These are phyloP conservation scores for Pleurotus tuoliensis DNA, from an alignment of 768 basidiomycete genomes.

Conservation along the genomic window DNA sequence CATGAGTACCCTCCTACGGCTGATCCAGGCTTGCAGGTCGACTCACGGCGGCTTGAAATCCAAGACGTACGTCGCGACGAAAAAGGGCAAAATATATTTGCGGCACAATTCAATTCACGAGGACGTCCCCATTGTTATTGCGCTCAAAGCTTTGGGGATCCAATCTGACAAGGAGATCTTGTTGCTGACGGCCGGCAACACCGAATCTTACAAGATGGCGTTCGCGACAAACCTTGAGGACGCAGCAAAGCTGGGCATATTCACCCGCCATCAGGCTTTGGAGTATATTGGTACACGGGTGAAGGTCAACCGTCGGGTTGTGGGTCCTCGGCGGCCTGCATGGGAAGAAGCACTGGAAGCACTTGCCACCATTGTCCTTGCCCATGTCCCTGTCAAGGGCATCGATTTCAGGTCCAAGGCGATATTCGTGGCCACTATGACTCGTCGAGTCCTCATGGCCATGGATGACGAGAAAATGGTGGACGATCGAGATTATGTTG, in stretches of 20 bases:
- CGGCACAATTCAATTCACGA: slow-evolving; percentile 97
- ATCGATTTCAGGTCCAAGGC: slow-evolving; percentile 92
- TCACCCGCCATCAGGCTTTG: slow-evolving; percentile 89
- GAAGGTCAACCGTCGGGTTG: slow-evolving; percentile 77
- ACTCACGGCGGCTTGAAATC: slow-evolving; percentile 87
- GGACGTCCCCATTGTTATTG: slow-evolving; percentile 93
- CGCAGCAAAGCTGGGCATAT: slow-evolving; percentile 84
- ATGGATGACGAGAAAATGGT: slow-evolving; percentile 97
- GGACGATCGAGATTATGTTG: slow-evolving; percentile 98
- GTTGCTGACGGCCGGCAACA: slow-evolving; percentile 87
- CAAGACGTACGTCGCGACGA: slow-evolving; percentile 95
- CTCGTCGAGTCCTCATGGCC: slow-evolving; percentile 90
- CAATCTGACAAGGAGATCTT: slow-evolving; percentile 98
- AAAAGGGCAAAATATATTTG: slow-evolving; percentile 92
- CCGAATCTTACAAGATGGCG: slow-evolving; percentile 79
- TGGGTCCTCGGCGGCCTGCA: slow-evolving; percentile 78
- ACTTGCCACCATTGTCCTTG: slow-evolving; percentile 94
- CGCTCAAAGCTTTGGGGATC: slow-evolving; percentile 93
- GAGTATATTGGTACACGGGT: slow-evolving; percentile 95
- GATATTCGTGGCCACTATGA: slow-evolving; percentile 98
- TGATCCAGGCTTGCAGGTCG: slow-evolving; percentile 41
- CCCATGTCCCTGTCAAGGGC: slow-evolving; percentile 88
- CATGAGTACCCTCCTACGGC: not conserved
- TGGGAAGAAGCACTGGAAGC: slow-evolving; percentile 97
- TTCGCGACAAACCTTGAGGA: slow-evolving; percentile 95